Conservation (phyloP, 2,329 filamentous ascomycete species). For the Zymoseptoria passerinii region DNA sequence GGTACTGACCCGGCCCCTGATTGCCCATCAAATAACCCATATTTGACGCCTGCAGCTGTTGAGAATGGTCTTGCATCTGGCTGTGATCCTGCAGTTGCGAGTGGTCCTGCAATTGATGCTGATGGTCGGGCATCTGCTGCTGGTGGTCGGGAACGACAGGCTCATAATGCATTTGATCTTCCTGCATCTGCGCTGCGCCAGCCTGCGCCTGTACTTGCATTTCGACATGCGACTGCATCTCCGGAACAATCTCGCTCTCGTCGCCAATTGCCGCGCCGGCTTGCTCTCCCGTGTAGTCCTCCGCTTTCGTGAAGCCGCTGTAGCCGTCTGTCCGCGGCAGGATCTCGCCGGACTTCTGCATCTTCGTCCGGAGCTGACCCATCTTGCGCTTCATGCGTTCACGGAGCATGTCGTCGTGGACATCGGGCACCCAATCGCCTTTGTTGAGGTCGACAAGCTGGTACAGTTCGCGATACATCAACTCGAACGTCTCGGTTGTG, state of each 20-base stretch:
- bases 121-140: conserved; percentile 3
- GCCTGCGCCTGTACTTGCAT: conserved; percentile 14
- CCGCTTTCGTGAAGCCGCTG: conserved; percentile 26
- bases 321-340: conserved; percentile 26
- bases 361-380: conserved; percentile 31
- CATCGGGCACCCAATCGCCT: conserved; percentile 27
- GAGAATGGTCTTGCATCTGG: conserved; percentile 14
- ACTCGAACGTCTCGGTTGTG: conserved; percentile 27
- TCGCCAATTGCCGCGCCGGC: conserved; percentile 23
- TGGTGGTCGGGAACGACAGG: conserved; percentile 11
- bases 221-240: conserved; percentile 1
- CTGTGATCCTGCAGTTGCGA: conserved; percentile 1
- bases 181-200: conserved; percentile 13
- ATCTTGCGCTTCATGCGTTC: conserved; percentile 33
- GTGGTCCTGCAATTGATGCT: conserved; percentile 3
- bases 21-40: conserved; percentile 15
- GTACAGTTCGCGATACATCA: conserved; percentile 30
- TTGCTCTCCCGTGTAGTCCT: conserved; percentile 27
- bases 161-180: conserved; percentile 25
- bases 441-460: conserved; percentile 28
- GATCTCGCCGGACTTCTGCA: conserved; percentile 33
- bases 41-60: conserved; percentile 16
- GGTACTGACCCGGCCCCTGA: conserved; percentile 17
- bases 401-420: conserved; percentile 30
- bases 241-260: conserved; percentile 16